These are phyloP conservation scores for Grosmannia serpens DNA, from an alignment of 2,329 filamentous ascomycete species.

Conservation along the genomic window DNA sequence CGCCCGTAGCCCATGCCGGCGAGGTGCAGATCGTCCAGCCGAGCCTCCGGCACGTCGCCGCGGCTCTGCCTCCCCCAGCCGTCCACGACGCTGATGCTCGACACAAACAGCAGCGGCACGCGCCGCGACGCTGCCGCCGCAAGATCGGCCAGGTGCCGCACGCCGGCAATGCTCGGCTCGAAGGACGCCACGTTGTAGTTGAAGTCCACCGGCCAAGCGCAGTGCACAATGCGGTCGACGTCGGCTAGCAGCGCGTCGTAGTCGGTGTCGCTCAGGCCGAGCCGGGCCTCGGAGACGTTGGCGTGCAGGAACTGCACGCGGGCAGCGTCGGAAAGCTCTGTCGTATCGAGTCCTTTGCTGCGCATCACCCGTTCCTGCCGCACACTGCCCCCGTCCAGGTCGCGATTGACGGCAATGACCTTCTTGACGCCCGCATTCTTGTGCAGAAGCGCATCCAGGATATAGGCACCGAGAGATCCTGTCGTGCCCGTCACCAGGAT, in stretches of 20 bases:
- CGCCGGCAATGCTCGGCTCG: conserved; percentile 35
- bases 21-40: conserved; percentile 22
- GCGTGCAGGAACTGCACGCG: conserved; percentile 31
- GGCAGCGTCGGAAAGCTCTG: conserved; percentile 21
- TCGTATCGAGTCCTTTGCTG: background rate
- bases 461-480: conserved; percentile 35
- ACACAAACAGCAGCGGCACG: conserved; percentile 31
- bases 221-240: conserved; percentile 38
- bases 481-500: conserved; percentile 37
- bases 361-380: conserved; percentile 25
- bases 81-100: conserved; percentile 27
- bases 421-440: conserved; percentile 16
- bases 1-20: conserved; percentile 28
- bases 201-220: conserved; percentile 44
- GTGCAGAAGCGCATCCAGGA: conserved; percentile 26
- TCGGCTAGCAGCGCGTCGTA: conserved; percentile 25
- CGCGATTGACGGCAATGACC: conserved; percentile 38
- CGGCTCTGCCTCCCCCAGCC: conserved; percentile 2
- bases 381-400: conserved; percentile 23
- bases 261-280: conserved; percentile 32
- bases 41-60: conserved; percentile 24
- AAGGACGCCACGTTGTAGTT: conserved; percentile 38
- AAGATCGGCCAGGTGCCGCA: conserved; percentile 36
- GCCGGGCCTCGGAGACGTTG: conserved; percentile 31
- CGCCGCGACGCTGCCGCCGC: conserved; percentile 20